A percentile compares a stretch with the other conserved stretches of the same genome.
These are phyloP conservation scores for Taxillus chinensis DNA, from an alignment of 164 flowering plant species.

Conservation along the genomic window DNA sequence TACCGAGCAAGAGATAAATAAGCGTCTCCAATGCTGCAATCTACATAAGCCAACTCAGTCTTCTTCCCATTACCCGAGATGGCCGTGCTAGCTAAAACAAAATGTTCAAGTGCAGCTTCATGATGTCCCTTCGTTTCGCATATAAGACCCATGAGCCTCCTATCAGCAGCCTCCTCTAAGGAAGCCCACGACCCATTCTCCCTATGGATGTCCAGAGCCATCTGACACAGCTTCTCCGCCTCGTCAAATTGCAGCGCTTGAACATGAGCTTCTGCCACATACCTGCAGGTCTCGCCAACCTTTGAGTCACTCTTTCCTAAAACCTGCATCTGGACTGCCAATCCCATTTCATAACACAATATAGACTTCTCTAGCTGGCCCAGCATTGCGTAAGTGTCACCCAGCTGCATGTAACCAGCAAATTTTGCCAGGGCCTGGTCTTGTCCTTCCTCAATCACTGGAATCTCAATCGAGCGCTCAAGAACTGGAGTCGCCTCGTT, in stretches of 20 bases:
- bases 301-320: constrained; percentile 77
- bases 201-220: constrained; percentile 82
- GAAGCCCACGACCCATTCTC: constrained; percentile 64
- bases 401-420: constrained; percentile 92
- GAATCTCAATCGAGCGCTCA: constrained; percentile 78
- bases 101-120: constrained; percentile 93
- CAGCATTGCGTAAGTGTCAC: constrained; percentile 84
- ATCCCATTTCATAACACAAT: constrained; percentile 49
- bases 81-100: constrained; percentile 88
- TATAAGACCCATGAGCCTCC: constrained; percentile 95
- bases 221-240: constrained; percentile 67
- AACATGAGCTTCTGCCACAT: constrained; percentile 81
- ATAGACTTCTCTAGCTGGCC: constrained; percentile 85
- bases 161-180: constrained; percentile 84
- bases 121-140: constrained; percentile 87
- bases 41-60: constrained; percentile 71
- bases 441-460: constrained; percentile 58
- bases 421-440: constrained; percentile 91
- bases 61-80: constrained; percentile 82
- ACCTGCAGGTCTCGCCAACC: constrained; percentile 94
- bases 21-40: constrained; percentile 87
- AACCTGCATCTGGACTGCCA: constrained; percentile 62
- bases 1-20: constrained; percentile 70
- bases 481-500: constrained; percentile 70
- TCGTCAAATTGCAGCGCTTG: constrained; percentile 92